Evolutionary conservation across 805 yeast species (phyloP).

Genomic region (Wickerhamiella domercqiae): DNA sequence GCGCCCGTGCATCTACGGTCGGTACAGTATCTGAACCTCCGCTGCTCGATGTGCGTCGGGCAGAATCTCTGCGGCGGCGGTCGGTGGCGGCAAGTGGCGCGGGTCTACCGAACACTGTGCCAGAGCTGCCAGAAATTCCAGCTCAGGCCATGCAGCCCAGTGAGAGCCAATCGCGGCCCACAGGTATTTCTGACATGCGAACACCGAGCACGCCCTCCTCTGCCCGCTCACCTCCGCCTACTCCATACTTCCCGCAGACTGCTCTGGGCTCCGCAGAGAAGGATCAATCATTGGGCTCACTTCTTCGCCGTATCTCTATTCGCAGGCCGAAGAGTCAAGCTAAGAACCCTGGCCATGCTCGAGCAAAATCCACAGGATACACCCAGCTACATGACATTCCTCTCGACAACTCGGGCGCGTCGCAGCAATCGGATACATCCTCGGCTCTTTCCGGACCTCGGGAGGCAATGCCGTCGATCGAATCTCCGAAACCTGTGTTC

Average conservation of each 20-base stretch:
- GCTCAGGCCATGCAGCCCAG: constrained; percentile 4
- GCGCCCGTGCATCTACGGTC: constrained; percentile 11
- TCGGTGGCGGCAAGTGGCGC: background rate
- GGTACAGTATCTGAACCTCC: constrained; percentile 9
- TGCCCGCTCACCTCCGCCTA: background rate
- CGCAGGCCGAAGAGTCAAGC: constrained; percentile 8
- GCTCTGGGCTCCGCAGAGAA: background rate
- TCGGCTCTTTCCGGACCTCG: too few relatives aligned
- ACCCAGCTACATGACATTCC: constrained; percentile 3
- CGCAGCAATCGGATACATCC: too few relatives aligned
- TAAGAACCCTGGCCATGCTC: constrained; percentile 4
- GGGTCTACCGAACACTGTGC: background rate
- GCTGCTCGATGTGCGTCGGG: background rate
- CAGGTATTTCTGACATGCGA: background rate
- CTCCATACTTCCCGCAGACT: background rate
- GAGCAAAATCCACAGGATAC: constrained; percentile 16
- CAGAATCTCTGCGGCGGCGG: background rate
- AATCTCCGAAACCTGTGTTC: constrained; percentile 78
- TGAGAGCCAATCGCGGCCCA: constrained; percentile 1
- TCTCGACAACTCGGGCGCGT: background rate
- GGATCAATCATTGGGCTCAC: constrained; percentile 6
- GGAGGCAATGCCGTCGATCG: constrained; percentile 85
- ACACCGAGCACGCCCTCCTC: constrained; percentile 2
- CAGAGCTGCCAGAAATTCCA: constrained; percentile 6
- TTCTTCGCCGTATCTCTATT: constrained; percentile 15